Conservation (phyloP, 495 filamentous ascomycete species). For the Aspergillus leporis region DNA sequence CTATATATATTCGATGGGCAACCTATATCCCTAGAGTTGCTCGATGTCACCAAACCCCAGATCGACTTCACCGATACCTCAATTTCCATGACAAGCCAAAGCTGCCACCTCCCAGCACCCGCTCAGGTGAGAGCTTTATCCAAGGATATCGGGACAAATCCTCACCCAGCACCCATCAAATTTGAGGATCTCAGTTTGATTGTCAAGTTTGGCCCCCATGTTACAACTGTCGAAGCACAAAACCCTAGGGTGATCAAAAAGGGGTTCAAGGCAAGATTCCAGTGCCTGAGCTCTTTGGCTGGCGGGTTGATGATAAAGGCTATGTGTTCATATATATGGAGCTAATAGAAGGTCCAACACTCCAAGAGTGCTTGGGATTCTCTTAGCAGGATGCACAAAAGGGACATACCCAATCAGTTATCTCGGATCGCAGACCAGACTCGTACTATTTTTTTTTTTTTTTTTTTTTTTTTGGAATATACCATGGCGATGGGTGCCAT, state of each 20-base stretch:
- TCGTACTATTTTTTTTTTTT: constrained; percentile 22
- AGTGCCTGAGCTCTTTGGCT: constrained; percentile 50
- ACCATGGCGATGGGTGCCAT: constrained; percentile 30
- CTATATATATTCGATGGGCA: background rate
- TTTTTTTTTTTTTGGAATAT: constrained; percentile 28
- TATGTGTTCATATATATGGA: constrained; percentile 52
- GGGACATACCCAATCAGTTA: constrained; percentile 36
- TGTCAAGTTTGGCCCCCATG: constrained; percentile 45
- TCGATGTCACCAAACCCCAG: constrained; percentile 19
- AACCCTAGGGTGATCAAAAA: constrained; percentile 43
- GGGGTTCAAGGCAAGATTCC: constrained; percentile 35
- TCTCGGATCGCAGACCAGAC: constrained; percentile 20
- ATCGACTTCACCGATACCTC: constrained; percentile 28
- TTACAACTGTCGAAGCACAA: constrained; percentile 44
- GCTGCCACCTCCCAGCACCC: constrained; percentile 21
- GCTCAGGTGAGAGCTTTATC: constrained; percentile 27
- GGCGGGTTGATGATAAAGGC: constrained; percentile 39
- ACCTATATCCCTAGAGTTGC: background rate
- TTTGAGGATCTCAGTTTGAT: constrained; percentile 40
- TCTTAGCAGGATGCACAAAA: constrained; percentile 34
- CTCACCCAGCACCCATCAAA: constrained; percentile 27
- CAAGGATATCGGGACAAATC: constrained; percentile 10
- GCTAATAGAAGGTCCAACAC: constrained; percentile 37
- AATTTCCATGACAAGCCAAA: constrained; percentile 21
- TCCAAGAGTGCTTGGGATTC: constrained; percentile 37